Conservation (phyloP, 768 basidiomycete species). For the Collybiopsis luxurians region DNA sequence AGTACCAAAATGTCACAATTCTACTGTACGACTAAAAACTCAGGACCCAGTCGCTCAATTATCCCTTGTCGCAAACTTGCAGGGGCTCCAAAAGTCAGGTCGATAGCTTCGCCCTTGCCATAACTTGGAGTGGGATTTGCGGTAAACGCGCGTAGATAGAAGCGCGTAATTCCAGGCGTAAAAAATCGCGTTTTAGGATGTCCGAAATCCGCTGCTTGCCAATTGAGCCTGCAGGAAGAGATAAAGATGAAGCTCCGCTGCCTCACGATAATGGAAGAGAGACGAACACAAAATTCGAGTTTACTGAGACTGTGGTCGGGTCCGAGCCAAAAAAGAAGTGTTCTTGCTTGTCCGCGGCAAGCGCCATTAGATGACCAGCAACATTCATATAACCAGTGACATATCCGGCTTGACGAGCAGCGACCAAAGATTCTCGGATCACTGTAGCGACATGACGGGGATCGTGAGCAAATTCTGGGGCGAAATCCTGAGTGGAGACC, state of each 20-base stretch:
- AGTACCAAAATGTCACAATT: neutral
- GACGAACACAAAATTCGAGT: constrained; percentile 20
- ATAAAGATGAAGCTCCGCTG: too few species aligned
- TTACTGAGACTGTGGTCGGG: constrained; percentile 13
- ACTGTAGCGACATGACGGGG: constrained; percentile 13
- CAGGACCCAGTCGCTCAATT: constrained; percentile 13
- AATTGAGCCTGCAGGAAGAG: neutral
- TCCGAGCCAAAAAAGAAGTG: constrained; percentile 12
- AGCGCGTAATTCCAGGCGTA: constrained; percentile 14
- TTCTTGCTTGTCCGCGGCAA: constrained; percentile 15
- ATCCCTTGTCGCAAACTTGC: constrained; percentile 15
- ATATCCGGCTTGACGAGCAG: constrained; percentile 13
- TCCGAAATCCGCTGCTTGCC: constrained; percentile 5
- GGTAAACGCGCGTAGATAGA: constrained; percentile 20
- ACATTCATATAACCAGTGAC: constrained; percentile 16
- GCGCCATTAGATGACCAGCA: constrained; percentile 18
- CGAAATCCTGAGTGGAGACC: neutral
- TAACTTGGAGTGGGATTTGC: constrained; percentile 18
- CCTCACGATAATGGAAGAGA: neutral
- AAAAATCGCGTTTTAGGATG: constrained; percentile 12
- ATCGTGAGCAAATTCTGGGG: neutral
- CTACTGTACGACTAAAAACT: constrained; percentile 8
- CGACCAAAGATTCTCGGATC: constrained; percentile 15
- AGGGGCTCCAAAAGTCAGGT: constrained; percentile 17
- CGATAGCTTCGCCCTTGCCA: constrained; percentile 6